Evolutionary conservation across 2,329 filamentous ascomycete species (phyloP).

Genomic region (Penicillium sp.): DNA sequence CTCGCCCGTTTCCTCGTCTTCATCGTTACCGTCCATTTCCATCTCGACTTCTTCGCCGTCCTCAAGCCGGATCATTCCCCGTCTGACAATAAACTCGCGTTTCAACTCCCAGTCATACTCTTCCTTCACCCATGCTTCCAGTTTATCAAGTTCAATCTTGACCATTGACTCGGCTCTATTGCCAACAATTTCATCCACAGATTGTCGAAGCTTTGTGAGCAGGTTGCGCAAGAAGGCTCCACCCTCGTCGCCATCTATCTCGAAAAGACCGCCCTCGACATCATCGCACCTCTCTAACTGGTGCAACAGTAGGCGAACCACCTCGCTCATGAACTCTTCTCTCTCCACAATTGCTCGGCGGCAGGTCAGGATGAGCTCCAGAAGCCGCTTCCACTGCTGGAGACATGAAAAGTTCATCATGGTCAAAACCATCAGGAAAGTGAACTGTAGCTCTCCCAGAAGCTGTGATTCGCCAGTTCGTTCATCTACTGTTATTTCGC

Average conservation of each 20-base stretch:
- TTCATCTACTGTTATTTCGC: constrained; percentile 29
- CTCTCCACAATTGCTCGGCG: constrained; percentile 47
- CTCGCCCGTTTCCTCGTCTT: constrained; percentile 61
- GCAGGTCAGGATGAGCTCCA: constrained; percentile 56
- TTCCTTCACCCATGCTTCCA: constrained; percentile 52
- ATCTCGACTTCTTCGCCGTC: constrained; percentile 61
- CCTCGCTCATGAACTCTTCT: constrained; percentile 50
- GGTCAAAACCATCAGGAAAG: constrained; percentile 59
- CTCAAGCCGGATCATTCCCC: constrained; percentile 57
- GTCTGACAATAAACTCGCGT: constrained; percentile 50
- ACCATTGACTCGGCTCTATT: constrained; percentile 37
- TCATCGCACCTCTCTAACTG: constrained; percentile 56
- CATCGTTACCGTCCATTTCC: constrained; percentile 56
- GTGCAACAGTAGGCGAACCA: constrained; percentile 47
- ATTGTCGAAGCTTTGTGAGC: constrained; percentile 50
- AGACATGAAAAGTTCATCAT: constrained; percentile 63
- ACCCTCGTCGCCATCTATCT: constrained; percentile 51
- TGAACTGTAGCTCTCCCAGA: constrained; percentile 59
- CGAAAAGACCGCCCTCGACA: constrained; percentile 59
- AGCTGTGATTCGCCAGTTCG: constrained; percentile 36
- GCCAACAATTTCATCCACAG: constrained; percentile 46
- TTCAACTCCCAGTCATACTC: constrained; percentile 57
- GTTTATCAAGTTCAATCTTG: constrained; percentile 50
- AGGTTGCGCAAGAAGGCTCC: constrained; percentile 51
- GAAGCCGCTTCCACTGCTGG: constrained; percentile 61